phyloP scores from a whole-genome alignment of 306 rosid species.

The Quercus glauca region DNA sequence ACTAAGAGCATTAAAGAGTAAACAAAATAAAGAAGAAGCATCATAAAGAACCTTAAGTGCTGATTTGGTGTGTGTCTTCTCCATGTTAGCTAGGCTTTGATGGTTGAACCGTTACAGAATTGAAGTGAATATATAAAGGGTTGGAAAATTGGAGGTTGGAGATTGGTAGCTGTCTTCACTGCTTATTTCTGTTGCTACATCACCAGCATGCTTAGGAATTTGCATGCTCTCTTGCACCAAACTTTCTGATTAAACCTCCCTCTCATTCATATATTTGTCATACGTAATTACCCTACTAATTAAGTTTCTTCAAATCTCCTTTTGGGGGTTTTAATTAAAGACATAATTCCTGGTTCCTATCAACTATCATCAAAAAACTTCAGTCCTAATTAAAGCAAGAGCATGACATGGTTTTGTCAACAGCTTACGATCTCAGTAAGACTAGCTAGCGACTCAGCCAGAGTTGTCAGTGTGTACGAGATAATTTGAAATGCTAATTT shows the following conservation, averaged over 20 bases:
- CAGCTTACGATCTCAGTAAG: background rate
- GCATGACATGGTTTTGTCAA: background rate
- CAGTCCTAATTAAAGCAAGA: background rate
- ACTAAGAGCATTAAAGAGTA: conserved; percentile 1
- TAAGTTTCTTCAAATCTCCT: conserved; percentile 64
- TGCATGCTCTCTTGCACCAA: conserved; percentile 77
- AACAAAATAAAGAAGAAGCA: background rate
- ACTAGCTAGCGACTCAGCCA: background rate
- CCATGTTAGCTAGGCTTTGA: conserved; percentile 37
- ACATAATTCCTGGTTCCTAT: conserved; percentile 26
- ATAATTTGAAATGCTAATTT: background rate
- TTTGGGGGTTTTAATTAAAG: conserved; percentile 35
- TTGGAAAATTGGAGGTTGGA: conserved; percentile 44
- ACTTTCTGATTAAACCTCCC: conserved; percentile 97
- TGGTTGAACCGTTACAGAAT: conserved; percentile 26
- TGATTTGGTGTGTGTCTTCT: conserved; percentile 58
- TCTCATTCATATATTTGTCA: conserved; percentile 62
- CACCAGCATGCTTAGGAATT: conserved; percentile 58
- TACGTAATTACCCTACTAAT: conserved; percentile 1
- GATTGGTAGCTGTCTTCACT: conserved; percentile 60
- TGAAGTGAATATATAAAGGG: conserved; percentile 34
- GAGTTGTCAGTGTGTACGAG: background rate
- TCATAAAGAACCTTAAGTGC: conserved; percentile 48
- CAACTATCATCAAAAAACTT: conserved; percentile 12
- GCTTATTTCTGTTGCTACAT: conserved; percentile 71